These are phyloP conservation scores for Candida sithepensis DNA, from an alignment of 805 yeast genomes.

Conservation along the genomic window DNA sequence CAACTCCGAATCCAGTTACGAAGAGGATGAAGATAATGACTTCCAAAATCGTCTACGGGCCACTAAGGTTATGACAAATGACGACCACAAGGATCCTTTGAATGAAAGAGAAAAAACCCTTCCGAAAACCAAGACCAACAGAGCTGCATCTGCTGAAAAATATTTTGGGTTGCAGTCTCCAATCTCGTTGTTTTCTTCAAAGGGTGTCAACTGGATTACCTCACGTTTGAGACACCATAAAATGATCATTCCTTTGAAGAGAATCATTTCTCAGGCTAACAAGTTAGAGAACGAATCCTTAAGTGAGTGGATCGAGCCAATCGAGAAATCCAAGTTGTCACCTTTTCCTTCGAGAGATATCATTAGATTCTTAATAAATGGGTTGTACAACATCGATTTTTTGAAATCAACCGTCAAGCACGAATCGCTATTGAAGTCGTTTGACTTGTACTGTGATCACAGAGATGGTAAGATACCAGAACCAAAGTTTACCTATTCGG, in stretches of 20 bases:
- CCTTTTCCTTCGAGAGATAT: slow-evolving; percentile 31
- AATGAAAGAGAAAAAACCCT: too few species aligned
- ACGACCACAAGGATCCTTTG: too few species aligned
- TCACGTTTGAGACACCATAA: slow-evolving; percentile 14
- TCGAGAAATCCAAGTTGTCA: slow-evolving; percentile 21
- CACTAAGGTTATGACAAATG: too few species aligned
- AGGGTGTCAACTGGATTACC: slow-evolving; percentile 40
- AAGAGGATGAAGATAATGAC: slow-evolving; percentile 4
- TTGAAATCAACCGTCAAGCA: slow-evolving; percentile 3
- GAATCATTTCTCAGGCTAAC: slow-evolving; percentile 18
- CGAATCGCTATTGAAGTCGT: slow-evolving; percentile 9
- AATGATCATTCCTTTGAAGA: slow-evolving; percentile 22
- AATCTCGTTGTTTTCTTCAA: slow-evolving; percentile 37
- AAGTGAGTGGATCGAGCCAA: slow-evolving; percentile 34
- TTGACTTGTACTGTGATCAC: slow-evolving; percentile 18
- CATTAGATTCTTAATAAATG: slow-evolving; percentile 14
- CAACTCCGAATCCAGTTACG: not conserved
- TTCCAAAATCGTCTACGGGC: too few species aligned
- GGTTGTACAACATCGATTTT: not conserved
- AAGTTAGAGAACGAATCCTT: slow-evolving; percentile 18
- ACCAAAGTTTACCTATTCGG: slow-evolving; percentile 29
- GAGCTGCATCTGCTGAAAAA: slow-evolving; percentile 8
- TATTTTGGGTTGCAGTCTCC: slow-evolving; percentile 29
- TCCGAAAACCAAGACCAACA: not conserved
- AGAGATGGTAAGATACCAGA: slow-evolving; percentile 22